Evolutionary conservation across 371 early-diverging fungal genomes (phyloP).

Genomic region (Paraphysoderma sedebokerense): DNA sequence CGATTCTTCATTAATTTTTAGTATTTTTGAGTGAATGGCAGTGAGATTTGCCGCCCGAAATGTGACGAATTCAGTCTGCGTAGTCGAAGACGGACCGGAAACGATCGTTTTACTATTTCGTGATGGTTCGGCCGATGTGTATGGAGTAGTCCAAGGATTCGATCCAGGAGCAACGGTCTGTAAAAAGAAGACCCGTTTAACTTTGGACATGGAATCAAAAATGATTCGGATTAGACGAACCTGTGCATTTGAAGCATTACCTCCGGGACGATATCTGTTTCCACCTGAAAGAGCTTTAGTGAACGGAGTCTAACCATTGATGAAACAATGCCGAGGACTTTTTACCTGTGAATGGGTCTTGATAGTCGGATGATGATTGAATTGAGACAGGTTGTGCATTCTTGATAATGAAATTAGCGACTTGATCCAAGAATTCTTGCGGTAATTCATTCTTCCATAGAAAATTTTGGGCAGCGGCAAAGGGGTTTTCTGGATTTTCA

Average conservation of each 20-base stretch:
- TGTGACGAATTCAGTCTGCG: too few species aligned
- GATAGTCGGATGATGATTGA: constrained; percentile 6
- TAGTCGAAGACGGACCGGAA: too few species aligned
- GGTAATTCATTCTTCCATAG: constrained; percentile 58
- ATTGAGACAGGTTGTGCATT: constrained; percentile 55
- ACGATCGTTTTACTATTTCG: too few species aligned
- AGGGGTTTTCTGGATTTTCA: constrained; percentile 66
- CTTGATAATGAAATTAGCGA: constrained; percentile 80
- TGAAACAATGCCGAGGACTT: too few species aligned
- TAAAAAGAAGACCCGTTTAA: constrained; percentile 5
- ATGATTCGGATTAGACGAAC: background rate
- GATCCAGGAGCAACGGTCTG: constrained; percentile 2
- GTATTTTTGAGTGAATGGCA: too few species aligned
- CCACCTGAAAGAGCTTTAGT: background rate
- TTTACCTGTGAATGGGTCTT: constrained; percentile 17
- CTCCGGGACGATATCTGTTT: background rate
- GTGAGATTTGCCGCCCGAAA: too few species aligned
- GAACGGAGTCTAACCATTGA: background rate
- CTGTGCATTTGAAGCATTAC: constrained; percentile 1
- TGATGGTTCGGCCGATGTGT: too few species aligned
- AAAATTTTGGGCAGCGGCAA: constrained; percentile 79
- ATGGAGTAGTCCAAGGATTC: constrained; percentile 16
- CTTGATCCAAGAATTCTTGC: constrained; percentile 69
- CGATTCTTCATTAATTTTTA: too few species aligned
- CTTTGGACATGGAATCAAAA: background rate